Base-by-base conservation (phyloP, 2,329 filamentous ascomycete species). In the Gaeumannomyces sp. region DNA sequence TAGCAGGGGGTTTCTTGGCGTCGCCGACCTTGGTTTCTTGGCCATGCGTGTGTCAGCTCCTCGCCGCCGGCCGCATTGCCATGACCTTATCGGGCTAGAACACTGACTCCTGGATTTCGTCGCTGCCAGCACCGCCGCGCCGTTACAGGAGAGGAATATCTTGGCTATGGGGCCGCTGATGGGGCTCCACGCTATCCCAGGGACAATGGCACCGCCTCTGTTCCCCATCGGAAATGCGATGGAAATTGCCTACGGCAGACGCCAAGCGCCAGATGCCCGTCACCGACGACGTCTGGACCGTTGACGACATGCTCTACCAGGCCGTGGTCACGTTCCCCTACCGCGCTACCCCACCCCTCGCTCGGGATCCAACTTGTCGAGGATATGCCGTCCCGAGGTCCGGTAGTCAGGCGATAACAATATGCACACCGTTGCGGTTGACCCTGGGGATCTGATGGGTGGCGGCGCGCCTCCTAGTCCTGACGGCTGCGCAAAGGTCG, bases 271-370 rank as follows among this genome's bases (percentile, higher is more conserved):
- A 50, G 33, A 50, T 50, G 45, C 19, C 45, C 13, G 45, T n/a
- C 19, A 10, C 38, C 22, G 62, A 69, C 27, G 56, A 53, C 25
- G 19, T 66, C 29, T 29, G 61, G 45, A 59, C 61, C 53, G 19
- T 69, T 19, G 65, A 60, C 53, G 59, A 64, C 57, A 31, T 64
- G n/a, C 61, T 73, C 25, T 71, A 73, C 59, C 73, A 76, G 65
- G 59, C 70, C 25, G 71, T 73, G 35, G 65, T 75, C 53, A 69
- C 72, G 29, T 71, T 76, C 35, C 73, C 74, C 3, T 70, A 71
- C 29, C 71, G 69, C 65, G 72, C 73, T 64, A 73, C 29, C 74
- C 72, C 8, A 72, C 70, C 5, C 69, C 64, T 7, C 61, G 61
- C n/a, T 27, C 59, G 4, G 59, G 59, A 0, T 35, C 59, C 31